Evolutionary conservation across 148 eudicot species (phyloP).

Genomic region (Vaccinium vitisidaea): DNA sequence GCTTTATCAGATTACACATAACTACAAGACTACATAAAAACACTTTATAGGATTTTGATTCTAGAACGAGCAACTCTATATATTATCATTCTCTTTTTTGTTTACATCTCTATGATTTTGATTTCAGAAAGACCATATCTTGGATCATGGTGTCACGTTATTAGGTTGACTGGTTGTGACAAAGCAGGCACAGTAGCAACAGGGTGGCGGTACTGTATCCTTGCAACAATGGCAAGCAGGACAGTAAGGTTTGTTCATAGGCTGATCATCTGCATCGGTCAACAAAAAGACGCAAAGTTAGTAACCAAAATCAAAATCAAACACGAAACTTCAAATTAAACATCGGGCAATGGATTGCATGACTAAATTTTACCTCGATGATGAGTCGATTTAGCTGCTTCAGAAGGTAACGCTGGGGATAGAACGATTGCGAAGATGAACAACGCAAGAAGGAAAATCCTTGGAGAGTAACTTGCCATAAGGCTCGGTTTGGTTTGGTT

Average conservation of each 20-base stretch:
- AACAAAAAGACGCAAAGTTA: neutral
- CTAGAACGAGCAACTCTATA: neutral
- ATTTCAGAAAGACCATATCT: neutral
- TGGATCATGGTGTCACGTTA: neutral
- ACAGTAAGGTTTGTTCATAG: slow-evolving; percentile 20
- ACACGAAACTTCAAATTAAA: neutral
- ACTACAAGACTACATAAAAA: neutral
- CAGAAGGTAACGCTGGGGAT: neutral
- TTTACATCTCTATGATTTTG: neutral
- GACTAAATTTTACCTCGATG: neutral
- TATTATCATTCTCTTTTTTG: neutral
- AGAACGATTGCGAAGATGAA: neutral
- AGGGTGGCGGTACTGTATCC: slow-evolving; percentile 6
- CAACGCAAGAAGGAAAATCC: neutral
- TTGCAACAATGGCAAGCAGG: slow-evolving; percentile 30
- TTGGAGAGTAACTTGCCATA: slow-evolving; percentile 15
- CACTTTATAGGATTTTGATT: too few species aligned
- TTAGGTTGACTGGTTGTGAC: neutral
- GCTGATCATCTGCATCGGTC: neutral
- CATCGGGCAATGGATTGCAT: neutral
- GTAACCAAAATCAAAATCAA: neutral
- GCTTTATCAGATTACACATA: neutral
- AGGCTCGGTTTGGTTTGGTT: too few species aligned
- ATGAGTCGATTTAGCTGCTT: neutral
- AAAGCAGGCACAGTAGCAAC: slow-evolving; percentile 12